These are phyloP conservation scores for Adansonia gregorii DNA, from an alignment of 441 rosid species.

Conservation along the genomic window DNA sequence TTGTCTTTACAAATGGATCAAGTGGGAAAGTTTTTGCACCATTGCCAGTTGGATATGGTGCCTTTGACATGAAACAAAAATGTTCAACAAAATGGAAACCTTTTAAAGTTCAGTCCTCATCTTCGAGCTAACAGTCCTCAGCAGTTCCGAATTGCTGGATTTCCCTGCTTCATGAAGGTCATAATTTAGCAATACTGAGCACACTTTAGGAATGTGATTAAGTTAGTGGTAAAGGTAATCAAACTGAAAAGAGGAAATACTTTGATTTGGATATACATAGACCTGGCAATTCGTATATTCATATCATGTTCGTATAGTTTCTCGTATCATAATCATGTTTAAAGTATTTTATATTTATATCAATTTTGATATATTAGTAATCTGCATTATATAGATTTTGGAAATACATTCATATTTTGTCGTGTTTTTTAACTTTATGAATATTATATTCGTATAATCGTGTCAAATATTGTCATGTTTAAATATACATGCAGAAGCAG, in stretches of 20 bases:
- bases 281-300: too few relatives aligned
- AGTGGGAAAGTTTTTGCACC: conserved; percentile 21
- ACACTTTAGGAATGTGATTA: background rate
- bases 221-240: background rate
- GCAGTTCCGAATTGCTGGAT: conserved; percentile 19
- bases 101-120: conserved; percentile 8
- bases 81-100: background rate
- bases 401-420: too few relatives aligned
- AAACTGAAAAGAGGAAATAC: background rate
- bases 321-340: too few relatives aligned
- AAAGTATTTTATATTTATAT: too few relatives aligned
- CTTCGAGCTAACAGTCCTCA: conserved; percentile 7
- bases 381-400: too few relatives aligned
- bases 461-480: too few relatives aligned
- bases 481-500: background rate
- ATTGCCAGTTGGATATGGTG: background rate
- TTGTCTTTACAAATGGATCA: conserved; percentile 33
- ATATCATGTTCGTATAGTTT: too few relatives aligned
- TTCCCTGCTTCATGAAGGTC: conserved; percentile 32
- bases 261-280: background rate
- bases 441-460: too few relatives aligned
- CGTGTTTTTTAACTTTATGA: too few relatives aligned
- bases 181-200: background rate
- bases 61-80: conserved; percentile 15
- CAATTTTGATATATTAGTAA: too few relatives aligned